phyloP scores from a whole-genome alignment of 1,139 yeast species.

The Protomyces inouyei region DNA sequence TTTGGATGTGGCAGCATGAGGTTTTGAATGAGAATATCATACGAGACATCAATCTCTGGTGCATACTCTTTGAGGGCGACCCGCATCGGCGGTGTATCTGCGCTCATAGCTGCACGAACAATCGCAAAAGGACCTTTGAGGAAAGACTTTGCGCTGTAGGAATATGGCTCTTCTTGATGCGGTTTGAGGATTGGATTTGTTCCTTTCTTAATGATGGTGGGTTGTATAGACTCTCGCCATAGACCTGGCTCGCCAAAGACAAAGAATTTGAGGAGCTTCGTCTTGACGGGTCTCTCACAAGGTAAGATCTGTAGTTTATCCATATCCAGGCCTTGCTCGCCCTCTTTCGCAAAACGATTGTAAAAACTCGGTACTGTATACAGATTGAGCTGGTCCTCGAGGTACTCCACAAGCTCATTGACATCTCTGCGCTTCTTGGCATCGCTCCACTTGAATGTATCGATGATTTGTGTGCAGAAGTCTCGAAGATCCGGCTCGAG shows the following conservation, averaged over 20 bases:
- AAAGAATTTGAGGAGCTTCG: constrained; percentile 19
- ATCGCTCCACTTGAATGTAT: constrained; percentile 20
- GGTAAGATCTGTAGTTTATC: constrained; percentile 23
- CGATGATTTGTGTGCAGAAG: constrained; percentile 20
- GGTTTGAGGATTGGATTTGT: constrained; percentile 14
- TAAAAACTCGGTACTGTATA: constrained; percentile 22
- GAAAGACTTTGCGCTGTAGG: constrained; percentile 18
- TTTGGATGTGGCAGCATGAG: constrained; percentile 24
- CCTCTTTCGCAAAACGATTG: constrained; percentile 23
- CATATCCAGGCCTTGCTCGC: constrained; percentile 21
- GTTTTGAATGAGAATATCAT: constrained; percentile 22
- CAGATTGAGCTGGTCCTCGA: constrained; percentile 12
- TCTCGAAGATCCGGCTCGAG: constrained; percentile 24
- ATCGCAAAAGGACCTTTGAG: constrained; percentile 24
- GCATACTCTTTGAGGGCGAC: constrained; percentile 24
- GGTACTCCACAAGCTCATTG: constrained; percentile 12
- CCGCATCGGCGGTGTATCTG: constrained; percentile 15
- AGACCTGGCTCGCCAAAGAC: constrained; percentile 24
- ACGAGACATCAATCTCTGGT: constrained; percentile 22
- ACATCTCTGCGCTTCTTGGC: constrained; percentile 14
- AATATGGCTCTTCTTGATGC: constrained; percentile 22
- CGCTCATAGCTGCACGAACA: constrained; percentile 23
- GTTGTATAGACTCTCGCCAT: constrained; percentile 21
- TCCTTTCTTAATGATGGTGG: constrained; percentile 7
- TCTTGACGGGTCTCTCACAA: constrained; percentile 18